A percentile compares a stretch with the other conserved stretches of the same genome.
phyloP scores from a whole-genome alignment of 1,284 basidiomycete genomes.

The Flammula alnicola region DNA sequence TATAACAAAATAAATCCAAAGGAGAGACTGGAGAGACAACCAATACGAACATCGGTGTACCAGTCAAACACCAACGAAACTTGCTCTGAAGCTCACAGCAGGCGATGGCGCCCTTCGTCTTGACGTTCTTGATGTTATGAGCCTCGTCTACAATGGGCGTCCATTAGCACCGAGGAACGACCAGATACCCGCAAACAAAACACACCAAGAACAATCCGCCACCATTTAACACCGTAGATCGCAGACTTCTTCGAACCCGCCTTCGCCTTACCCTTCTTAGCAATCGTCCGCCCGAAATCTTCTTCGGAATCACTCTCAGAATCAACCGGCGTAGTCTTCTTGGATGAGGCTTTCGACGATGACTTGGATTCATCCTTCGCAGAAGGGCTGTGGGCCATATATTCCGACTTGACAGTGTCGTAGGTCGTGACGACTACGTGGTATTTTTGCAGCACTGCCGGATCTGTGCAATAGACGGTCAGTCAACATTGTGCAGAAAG shows the following conservation, averaged over 20 bases:
- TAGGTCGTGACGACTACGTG: conserved; percentile 90
- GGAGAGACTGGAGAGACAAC: background rate
- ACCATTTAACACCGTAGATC: conserved; percentile 84
- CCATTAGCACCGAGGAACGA: background rate
- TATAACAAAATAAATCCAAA: background rate
- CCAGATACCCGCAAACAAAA: conserved; percentile 5
- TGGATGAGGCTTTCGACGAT: conserved; percentile 31
- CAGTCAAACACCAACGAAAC: conserved; percentile 90
- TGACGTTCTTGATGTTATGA: conserved; percentile 95
- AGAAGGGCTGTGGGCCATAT: conserved; percentile 50
- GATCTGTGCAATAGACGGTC: conserved; percentile 49
- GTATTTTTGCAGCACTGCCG: conserved; percentile 57
- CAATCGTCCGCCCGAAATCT: conserved; percentile 44
- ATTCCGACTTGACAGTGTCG: conserved; percentile 77
- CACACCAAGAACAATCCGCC: conserved; percentile 83
- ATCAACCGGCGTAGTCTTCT: conserved; percentile 35
- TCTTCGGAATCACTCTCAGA: conserved; percentile 44
- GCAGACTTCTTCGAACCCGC: conserved; percentile 61
- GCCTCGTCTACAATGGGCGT: conserved; percentile 78
- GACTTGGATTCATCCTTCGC: conserved; percentile 57
- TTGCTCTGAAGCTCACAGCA: conserved; percentile 81
- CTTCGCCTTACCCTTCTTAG: conserved; percentile 41
- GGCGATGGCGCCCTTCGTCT: conserved; percentile 81
- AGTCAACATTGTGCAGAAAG: conserved; percentile 3
- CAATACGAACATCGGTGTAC: conserved; percentile 79